Evolutionary conservation across 202 grass and related monocot genomes (phyloP).

Genomic region (Digitaria exilis): DNA sequence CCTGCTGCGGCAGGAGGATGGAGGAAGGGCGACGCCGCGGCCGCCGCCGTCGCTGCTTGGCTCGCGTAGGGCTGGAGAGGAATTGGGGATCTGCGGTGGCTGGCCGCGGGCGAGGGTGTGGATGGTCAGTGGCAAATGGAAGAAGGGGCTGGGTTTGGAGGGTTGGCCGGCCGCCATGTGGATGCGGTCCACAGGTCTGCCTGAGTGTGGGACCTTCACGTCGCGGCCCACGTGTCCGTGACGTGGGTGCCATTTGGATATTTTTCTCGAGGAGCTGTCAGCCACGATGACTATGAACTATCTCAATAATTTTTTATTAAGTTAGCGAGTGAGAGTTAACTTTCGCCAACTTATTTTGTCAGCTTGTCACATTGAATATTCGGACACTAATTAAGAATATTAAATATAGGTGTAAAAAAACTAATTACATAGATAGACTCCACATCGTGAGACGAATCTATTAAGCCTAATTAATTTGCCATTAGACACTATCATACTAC

Average conservation of each 20-base stretch:
- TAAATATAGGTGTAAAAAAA: too few species aligned
- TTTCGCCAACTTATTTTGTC: too few species aligned
- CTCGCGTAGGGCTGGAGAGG: neutral
- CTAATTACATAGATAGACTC: too few species aligned
- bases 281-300: too few species aligned
- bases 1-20: neutral
- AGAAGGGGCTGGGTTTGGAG: neutral
- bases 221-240: neutral
- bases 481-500: too few species aligned
- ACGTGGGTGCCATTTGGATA: neutral
- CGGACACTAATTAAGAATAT: too few species aligned
- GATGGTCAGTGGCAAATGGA: conserved; percentile 10
- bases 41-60: neutral
- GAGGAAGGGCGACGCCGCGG: neutral
- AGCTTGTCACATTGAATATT: too few species aligned
- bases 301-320: too few species aligned
- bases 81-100: conserved; percentile 14
- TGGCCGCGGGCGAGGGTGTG: neutral
- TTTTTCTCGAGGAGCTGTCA: neutral
- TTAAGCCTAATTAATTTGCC: too few species aligned
- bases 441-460: too few species aligned
- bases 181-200: neutral
- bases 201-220: neutral
- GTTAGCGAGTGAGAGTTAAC: too few species aligned
- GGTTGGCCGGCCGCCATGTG: conserved; percentile 20